These are phyloP conservation scores for Fusarium acutatum DNA, from an alignment of 2,329 filamentous ascomycete genomes.

Conservation along the genomic window DNA sequence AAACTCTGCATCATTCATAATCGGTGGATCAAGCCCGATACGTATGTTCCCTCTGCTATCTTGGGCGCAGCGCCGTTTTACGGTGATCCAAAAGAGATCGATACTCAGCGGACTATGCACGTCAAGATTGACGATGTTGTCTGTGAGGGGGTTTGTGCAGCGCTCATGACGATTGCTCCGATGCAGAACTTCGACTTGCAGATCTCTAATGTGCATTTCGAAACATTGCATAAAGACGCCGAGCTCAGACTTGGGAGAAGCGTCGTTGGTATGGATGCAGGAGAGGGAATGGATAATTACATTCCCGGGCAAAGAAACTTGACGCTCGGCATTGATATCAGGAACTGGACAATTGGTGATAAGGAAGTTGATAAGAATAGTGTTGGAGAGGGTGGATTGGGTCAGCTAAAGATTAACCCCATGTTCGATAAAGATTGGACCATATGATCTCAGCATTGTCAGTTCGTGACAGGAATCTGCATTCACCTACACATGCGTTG, in stretches of 20 bases:
- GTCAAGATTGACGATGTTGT: neutral
- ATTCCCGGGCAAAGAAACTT: neutral
- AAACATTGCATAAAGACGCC: neutral
- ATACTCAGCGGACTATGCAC: neutral
- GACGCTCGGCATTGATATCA: neutral
- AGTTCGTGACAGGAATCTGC: no score
- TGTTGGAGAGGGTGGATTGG: neutral
- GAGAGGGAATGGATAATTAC: neutral
- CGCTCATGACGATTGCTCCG: neutral
- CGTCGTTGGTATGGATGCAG: neutral
- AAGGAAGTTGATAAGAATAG: neutral
- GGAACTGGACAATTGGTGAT: neutral
- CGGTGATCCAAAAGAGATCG: neutral
- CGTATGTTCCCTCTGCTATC: neutral
- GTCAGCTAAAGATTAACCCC: neutral
- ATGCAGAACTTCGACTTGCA: neutral
- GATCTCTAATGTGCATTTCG: neutral
- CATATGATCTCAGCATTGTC: no score
- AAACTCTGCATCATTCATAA: neutral
- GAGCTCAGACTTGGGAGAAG: neutral
- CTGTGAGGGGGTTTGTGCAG: neutral
- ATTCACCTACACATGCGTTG: accelerated
- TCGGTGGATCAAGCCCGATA: neutral
- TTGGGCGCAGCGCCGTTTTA: neutral
- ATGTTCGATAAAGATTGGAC: neutral